Evolutionary conservation across 768 basidiomycete genomes (phyloP).

Genomic region (Phylloporus sp.): DNA sequence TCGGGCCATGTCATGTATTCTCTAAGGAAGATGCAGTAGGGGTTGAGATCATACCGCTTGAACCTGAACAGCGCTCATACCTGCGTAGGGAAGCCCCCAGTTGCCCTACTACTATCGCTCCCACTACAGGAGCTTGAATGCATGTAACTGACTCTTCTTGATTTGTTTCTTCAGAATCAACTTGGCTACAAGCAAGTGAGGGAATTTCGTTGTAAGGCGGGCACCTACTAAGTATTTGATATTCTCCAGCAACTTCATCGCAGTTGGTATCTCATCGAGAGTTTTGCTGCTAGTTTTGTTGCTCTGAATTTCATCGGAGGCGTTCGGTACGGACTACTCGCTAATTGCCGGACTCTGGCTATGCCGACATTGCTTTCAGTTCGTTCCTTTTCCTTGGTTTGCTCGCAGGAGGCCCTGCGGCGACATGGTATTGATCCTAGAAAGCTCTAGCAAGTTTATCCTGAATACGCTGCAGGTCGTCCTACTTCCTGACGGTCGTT

Average conservation of each 20-base stretch:
- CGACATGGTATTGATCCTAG: constrained; percentile 55
- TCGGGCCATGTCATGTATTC: constrained; percentile 1
- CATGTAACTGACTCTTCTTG: constrained; percentile 45
- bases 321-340: constrained; percentile 49
- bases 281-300: constrained; percentile 83
- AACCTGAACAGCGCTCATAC: constrained; percentile 98
- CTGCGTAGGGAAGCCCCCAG: constrained; percentile 97
- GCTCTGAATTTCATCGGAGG: constrained; percentile 89
- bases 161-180: constrained; percentile 45
- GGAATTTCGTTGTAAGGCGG: background rate
- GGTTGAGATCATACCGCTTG: constrained; percentile 97
- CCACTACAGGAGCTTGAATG: constrained; percentile 34
- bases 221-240: background rate
- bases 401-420: constrained; percentile 80
- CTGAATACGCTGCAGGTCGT: constrained; percentile 57
- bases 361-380: constrained; percentile 34
- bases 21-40: constrained; percentile 36
- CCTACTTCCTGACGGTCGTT: constrained; percentile 73
- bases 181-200: constrained; percentile 78
- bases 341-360: background rate
- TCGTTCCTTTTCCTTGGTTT: constrained; percentile 78
- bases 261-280: constrained; percentile 77
- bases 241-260: constrained; percentile 72
- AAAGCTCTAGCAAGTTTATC: background rate
- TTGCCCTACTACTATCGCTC: constrained; percentile 42